Conservation (phyloP, 345 rosid species). For the Isatis tinctoria region DNA sequence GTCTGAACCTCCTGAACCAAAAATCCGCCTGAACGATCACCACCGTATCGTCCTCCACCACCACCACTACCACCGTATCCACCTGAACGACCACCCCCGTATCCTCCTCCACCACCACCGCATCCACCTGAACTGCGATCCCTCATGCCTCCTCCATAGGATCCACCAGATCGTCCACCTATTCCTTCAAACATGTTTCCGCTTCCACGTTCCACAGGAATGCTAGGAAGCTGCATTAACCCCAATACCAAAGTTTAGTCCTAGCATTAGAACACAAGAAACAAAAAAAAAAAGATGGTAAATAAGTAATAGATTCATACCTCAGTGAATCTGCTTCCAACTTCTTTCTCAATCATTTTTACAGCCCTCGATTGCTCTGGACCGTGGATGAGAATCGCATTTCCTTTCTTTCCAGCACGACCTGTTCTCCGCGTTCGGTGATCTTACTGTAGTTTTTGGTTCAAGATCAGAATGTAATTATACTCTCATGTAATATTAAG, state of each 20-base stretch:
- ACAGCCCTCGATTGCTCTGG: constrained; percentile 65
- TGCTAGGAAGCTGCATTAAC: constrained; percentile 54
- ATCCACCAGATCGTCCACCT: constrained; percentile 40
- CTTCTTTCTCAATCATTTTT: constrained; percentile 69
- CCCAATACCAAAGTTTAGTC: neutral
- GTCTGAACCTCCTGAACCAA: constrained; percentile 33
- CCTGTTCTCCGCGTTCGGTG: constrained; percentile 99
- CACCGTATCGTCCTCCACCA: too few relatives aligned
- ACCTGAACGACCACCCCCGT: constrained; percentile 29
- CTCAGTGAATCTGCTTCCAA: constrained; percentile 80
- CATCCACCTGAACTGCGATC: constrained; percentile 54
- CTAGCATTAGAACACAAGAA: neutral
- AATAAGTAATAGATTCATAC: constrained; percentile 29
- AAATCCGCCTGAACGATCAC: too few relatives aligned
- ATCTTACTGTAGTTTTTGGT: too few relatives aligned
- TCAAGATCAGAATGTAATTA: too few relatives aligned
- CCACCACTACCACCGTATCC: too few relatives aligned
- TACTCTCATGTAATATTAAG: too few relatives aligned
- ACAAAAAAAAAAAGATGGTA: neutral
- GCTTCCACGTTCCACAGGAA: constrained; percentile 49
- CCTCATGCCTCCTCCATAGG: constrained; percentile 44
- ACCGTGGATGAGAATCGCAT: constrained; percentile 70
- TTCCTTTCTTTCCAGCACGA: constrained; percentile 99
- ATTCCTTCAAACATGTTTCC: constrained; percentile 43
- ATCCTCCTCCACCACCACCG: constrained; percentile 15